Base-by-base conservation (phyloP, 108 stramenopile species). In the Cylindrotheca closterium region DNA sequence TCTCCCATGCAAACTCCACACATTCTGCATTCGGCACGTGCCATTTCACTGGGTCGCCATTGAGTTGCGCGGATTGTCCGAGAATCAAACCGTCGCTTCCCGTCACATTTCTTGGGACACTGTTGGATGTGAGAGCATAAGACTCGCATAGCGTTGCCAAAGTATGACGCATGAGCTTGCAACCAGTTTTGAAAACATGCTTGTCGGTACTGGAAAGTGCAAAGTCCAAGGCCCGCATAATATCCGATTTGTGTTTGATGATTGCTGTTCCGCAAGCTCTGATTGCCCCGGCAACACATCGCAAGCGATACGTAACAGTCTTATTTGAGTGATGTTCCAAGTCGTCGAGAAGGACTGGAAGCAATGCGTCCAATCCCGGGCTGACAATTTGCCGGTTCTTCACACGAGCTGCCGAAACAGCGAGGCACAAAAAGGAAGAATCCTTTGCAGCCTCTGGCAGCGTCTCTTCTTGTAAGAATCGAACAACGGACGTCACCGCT, bases 161-260 rank as follows among this genome's bases (percentile, higher is more conserved):
- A 1, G 82, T 78, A 65, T 92, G 91, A 18, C 94, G 78, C 26
- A 96, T 71, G 18, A 96, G 81, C 60, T 96, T 96, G 60, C 89
- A 91, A 8, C 90, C 94, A 8, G 84, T 88, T 63, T 96, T 96
- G 72, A 83, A 80, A 2, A 80, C 71, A 57, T 88, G 78, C 58
- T 92, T 88, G 68, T 93, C 85, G 26, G 77, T 56, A 55, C 84
- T 84, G 23, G 73, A 55, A 1, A 91, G 60, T 15, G 87, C 79
- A 65, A 83, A 85, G 7, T 73, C 65, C 19, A 96, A 72, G 18
- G 87, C 76, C 19, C 71, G 62, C 37, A 49, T 52, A 18, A 96
- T 77, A 2, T 53, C 64, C 30, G 81, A 61, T 1, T 77, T 71
- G 65, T 92, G 83, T 26, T 68, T 63, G 49, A 82, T 62, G 5